A percentile compares a stretch with the other conserved stretches of the same genome.
Evolutionary conservation across 768 basidiomycete genomes (phyloP).

Genomic region (Boletus rex-veris): DNA sequence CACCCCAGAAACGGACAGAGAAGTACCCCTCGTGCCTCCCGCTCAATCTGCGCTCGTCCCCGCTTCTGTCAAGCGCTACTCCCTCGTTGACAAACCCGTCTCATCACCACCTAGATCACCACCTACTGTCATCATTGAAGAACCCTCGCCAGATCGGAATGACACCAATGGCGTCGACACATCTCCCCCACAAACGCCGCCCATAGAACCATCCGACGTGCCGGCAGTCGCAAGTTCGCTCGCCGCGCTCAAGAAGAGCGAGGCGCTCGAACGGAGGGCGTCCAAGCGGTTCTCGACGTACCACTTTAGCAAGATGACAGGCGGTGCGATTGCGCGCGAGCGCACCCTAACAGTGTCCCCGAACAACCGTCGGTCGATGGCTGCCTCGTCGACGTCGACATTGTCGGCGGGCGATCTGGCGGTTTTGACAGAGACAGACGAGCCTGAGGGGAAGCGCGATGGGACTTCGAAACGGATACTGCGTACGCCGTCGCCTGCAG

Average conservation of each 20-base stretch:
- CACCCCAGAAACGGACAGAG: constrained; percentile 21
- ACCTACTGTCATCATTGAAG: constrained; percentile 45
- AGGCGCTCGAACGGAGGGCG: constrained; percentile 84
- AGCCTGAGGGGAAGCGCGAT: constrained; percentile 30
- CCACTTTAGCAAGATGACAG: constrained; percentile 91
- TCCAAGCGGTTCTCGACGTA: constrained; percentile 96
- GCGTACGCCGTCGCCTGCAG: constrained; percentile 36
- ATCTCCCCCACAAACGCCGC: constrained; percentile 37
- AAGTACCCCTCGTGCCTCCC: constrained; percentile 30
- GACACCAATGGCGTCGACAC: constrained; percentile 25
- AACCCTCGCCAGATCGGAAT: constrained; percentile 23
- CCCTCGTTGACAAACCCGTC: constrained; percentile 70
- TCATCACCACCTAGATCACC: constrained; percentile 40
- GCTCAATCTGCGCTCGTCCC: constrained; percentile 42
- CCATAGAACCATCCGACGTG: constrained; percentile 38
- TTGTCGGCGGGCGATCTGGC: constrained; percentile 57
- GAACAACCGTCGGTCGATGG: constrained; percentile 70
- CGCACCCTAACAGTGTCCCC: constrained; percentile 44
- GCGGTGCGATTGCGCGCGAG: constrained; percentile 44
- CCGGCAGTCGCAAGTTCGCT: constrained; percentile 78
- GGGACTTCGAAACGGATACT: constrained; percentile 26
- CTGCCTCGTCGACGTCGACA: constrained; percentile 59
- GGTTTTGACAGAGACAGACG: constrained; percentile 71
- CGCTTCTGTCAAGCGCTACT: constrained; percentile 71
- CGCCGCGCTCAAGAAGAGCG: constrained; percentile 83